These are phyloP conservation scores for Micractinium sp. DNA, from an alignment of 139 green algal genomes.

Conservation along the genomic window DNA sequence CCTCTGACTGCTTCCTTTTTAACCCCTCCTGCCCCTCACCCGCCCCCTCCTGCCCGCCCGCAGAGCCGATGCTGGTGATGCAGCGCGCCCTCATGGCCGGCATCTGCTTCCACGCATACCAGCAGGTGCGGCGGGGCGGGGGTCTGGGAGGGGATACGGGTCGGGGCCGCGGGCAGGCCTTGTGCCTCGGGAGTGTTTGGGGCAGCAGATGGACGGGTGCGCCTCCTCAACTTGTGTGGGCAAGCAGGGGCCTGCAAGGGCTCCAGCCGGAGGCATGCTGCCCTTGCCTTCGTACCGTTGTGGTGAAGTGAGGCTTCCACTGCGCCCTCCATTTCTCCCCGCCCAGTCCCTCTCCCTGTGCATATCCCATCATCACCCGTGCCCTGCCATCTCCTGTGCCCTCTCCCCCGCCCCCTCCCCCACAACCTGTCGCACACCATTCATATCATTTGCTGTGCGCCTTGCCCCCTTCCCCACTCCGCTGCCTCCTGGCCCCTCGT, in stretches of 20 bases:
- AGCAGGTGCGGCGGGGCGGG: slow-evolving; percentile 64
- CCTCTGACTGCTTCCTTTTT: no score
- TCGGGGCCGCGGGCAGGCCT: background rate
- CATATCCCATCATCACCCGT: no score
- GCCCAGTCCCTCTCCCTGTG: no score
- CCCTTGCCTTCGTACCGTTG: no score
- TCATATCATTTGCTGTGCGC: background rate
- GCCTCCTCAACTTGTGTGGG: no score
- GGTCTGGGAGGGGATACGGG: background rate
- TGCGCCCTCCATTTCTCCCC: no score
- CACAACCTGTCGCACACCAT: background rate
- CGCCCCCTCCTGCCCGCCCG: background rate
- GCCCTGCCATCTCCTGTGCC: no score
- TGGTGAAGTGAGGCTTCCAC: no score
- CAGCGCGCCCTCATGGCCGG: slow-evolving; percentile 67
- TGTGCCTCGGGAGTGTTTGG: background rate
- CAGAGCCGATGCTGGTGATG: slow-evolving; percentile 52
- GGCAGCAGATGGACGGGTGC: no score
- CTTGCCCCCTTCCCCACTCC: background rate
- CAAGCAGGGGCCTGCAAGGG: no score
- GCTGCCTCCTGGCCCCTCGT: background rate
- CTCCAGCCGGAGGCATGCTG: no score
- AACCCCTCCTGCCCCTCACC: no score
- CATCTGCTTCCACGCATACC: slow-evolving; percentile 97
- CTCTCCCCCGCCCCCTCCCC: background rate